Evolutionary conservation across 2,329 filamentous ascomycete genomes (phyloP).

Genomic region (Fusarium sp.): DNA sequence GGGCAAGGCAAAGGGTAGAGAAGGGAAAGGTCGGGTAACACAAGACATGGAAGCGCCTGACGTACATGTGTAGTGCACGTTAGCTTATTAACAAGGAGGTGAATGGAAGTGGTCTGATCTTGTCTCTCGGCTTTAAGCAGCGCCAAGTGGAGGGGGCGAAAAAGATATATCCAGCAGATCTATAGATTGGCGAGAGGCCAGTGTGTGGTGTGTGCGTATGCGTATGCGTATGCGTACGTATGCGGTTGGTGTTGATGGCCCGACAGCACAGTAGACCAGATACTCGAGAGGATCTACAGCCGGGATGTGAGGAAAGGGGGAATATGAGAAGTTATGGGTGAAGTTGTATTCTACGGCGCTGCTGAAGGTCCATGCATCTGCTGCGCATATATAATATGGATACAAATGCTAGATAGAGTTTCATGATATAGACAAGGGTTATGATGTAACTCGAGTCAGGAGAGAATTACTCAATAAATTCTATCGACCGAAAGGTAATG

Average conservation of each 20-base stretch:
- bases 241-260: conserved; percentile 15
- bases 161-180: conserved; percentile 14
- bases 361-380: conserved; percentile 17
- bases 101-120: conserved; percentile 31
- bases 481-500: too few species aligned
- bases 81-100: conserved; percentile 22
- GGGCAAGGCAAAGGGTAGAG: conserved; percentile 28
- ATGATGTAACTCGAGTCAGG: background rate
- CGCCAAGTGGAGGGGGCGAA: conserved; percentile 30
- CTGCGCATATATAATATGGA: conserved; percentile 24
- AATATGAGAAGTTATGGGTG: conserved; percentile 20
- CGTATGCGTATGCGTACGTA: background rate
- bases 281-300: conserved; percentile 23
- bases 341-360: conserved; percentile 35
- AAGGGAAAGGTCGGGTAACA: conserved; percentile 41
- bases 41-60: conserved; percentile 36
- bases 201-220: conserved; percentile 27
- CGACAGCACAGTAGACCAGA: background rate
- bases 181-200: conserved; percentile 30
- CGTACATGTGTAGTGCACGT: conserved; percentile 27
- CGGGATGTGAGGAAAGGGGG: conserved; percentile 13
- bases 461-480: background rate
- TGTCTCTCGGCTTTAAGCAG: conserved; percentile 14
- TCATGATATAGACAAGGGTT: conserved; percentile 26
- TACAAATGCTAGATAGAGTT: conserved; percentile 14